phyloP scores from a whole-genome alignment of 805 yeast genomes.

The Kluyveromyces dobzhanskii region DNA sequence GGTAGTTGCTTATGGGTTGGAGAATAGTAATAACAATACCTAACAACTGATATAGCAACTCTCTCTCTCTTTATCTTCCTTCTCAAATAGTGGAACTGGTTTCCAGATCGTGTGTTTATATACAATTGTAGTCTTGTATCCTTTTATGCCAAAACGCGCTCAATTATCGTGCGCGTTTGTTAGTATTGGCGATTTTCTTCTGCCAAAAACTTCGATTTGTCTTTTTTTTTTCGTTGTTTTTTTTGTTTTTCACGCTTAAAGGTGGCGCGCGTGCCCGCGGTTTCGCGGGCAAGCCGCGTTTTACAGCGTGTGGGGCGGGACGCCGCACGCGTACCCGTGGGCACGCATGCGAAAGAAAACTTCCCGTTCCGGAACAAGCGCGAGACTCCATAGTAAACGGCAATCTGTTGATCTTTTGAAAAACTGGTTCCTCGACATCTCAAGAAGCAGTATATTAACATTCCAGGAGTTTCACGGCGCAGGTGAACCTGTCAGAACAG shows the following conservation, averaged over 20 bases:
- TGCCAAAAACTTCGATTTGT: neutral
- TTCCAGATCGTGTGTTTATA: too few species aligned
- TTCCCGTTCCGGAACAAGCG: slow-evolving; percentile 18
- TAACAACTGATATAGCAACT: too few species aligned
- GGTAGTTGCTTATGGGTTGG: neutral
- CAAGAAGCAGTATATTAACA: slow-evolving; percentile 14
- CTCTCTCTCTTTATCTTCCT: too few species aligned
- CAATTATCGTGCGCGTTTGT: too few species aligned
- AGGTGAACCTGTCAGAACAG: slow-evolving; percentile 15
- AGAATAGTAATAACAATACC: neutral
- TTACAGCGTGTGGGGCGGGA: too few species aligned
- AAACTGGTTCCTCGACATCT: slow-evolving; percentile 14
- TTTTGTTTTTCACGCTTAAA: neutral
- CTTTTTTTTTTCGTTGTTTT: neutral
- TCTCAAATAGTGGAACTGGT: neutral
- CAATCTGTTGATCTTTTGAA: slow-evolving; percentile 11
- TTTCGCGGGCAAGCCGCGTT: slow-evolving; percentile 7
- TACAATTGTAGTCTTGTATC: too few species aligned
- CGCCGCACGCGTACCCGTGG: too few species aligned
- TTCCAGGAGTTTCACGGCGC: slow-evolving; percentile 25
- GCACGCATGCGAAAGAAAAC: slow-evolving; percentile 7
- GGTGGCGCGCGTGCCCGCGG: too few species aligned
- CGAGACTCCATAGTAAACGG: slow-evolving; percentile 20
- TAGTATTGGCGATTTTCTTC: neutral
- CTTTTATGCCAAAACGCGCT: too few species aligned